Conservation (phyloP, 2,329 filamentous ascomycete species). For the Penicillium sp. region DNA sequence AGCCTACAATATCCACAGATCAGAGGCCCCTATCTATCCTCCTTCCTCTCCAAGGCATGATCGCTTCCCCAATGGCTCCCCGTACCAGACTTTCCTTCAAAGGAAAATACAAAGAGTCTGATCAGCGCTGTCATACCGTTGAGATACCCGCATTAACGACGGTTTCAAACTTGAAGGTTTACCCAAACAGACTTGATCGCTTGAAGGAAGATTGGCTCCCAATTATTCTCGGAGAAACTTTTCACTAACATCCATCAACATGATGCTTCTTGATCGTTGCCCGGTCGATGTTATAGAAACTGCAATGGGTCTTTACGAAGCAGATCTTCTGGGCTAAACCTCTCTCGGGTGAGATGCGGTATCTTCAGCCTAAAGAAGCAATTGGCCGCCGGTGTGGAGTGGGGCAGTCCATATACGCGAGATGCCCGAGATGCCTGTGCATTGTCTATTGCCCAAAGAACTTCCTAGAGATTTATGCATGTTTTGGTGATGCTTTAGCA, state of each 20-base stretch:
- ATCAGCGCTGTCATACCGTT: conserved; percentile 16
- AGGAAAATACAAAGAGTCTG: neutral
- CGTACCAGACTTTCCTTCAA: neutral
- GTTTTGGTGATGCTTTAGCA: neutral
- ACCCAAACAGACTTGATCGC: conserved; percentile 1
- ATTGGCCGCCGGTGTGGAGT: neutral
- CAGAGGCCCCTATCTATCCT: neutral
- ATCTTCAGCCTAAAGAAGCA: neutral
- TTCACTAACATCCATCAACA: neutral
- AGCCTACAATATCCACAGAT: neutral
- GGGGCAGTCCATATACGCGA: neutral
- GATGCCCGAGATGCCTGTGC: neutral
- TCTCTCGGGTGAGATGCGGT: neutral
- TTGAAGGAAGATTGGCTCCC: neutral
- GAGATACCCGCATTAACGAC: neutral
- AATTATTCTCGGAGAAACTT: neutral
- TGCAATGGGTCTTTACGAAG: neutral
- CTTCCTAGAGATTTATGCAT: neutral
- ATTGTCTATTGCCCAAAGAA: neutral
- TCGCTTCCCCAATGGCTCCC: neutral
- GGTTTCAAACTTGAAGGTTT: neutral
- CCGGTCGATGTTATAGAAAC: neutral
- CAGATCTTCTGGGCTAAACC: neutral
- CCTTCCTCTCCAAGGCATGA: conserved; percentile 7
- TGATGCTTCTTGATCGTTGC: neutral